Evolutionary conservation across 768 basidiomycete species (phyloP), one percentile per base, ranked within the genome.

Genomic region (Vararia minispora): DNA sequence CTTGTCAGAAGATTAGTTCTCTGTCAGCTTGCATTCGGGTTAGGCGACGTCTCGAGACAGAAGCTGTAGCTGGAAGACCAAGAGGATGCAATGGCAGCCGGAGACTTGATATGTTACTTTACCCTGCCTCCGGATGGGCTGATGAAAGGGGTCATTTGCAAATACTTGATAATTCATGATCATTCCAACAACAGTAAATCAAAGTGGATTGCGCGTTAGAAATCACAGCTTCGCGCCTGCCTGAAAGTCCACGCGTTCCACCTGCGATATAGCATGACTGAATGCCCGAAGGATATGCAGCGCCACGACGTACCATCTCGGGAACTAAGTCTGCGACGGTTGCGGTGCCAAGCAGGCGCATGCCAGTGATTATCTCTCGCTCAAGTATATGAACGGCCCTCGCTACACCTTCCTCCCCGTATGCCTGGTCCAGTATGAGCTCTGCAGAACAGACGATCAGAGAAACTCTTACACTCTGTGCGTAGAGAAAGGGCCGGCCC

Each of bases 401-500:
- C 13, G 70, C 59, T 20, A 83, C 82, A 0, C 84, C 84, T 11
- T 69, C 64, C 45, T 72, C 74, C 4, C 83, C 84, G 45, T 87
- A 87, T 10, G 81, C 82, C 83, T 86, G 38, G 35, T 8, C 36
- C 18, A 43, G 17, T 28, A 40, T 14, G n/a, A n/a, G n/a, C n/a
- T n/a, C n/a, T n/a, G 31, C 20, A 22, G 27, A 13, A 22, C 18
- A 21, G 10, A 39, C 27, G 28, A 47, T 20, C 31, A 14, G 20
- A 30, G 34, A 17, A 14, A 45, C 18, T 14, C 71, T 52, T 58
- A 85, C 84, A 50, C 82, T 82, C 59, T 86, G 80, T 2, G 82
- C 88, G 51, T 84, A 94, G 9, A 95, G 66, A 65, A 91, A 86
- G 11, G 83, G 69, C 11, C 91, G 67, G 2, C 91, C 91, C 23